Base-by-base conservation (phyloP, 495 filamentous ascomycete species). In the Trichocladium antarcticum region DNA sequence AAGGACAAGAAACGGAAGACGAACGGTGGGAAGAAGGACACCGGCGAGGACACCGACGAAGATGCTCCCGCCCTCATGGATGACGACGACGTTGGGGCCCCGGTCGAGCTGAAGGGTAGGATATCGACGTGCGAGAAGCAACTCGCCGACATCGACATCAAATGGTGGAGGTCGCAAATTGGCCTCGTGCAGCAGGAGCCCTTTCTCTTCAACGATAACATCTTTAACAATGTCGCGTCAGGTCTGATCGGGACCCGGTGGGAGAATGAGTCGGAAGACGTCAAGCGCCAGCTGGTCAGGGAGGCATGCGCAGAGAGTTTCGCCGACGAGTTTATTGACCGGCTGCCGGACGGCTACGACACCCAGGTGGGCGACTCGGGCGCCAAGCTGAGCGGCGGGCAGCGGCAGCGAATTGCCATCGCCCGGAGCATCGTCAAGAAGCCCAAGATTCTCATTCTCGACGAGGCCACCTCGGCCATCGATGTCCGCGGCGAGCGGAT, bases 381-480 rank as follows among this genome's bases (percentile, higher is more conserved):
- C 8, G 61, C 63, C 56, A 76, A 68, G 52, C 51, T 78, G 17
- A 71, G 66, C 15, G 74, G 71, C 14, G 75, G 75, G 2, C 74
- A 78, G 60, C 76, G 76, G 47, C 84, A 88, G 55, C 69, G 84
- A n/a, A 73, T 86, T 17, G 81, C 82, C 22, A 82, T 88, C 54
- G 83, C 84, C 14, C 67, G 84, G 40, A 80, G 80, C 27, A 79
- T 80, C 49, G 64, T 95, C 21, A 77, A 80, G 41, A 77, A 93
- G 55, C 82, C 87, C 1, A 80, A 80, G 40, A 81, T 95, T 35
- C 65, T 94, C 17, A 80, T 94, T 24, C 68, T 94, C 35, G 87
- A 93, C 58, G 87, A 93, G 55, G 84, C 83, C 0, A 94, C 87
- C 0, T 81, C 79, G 57, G 83, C 85, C 37, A 72, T 94, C 15